Evolutionary conservation across 306 rosid species (phyloP), one percentile per base, ranked within the genome.

Genomic region (Dicorynia guianensis): DNA sequence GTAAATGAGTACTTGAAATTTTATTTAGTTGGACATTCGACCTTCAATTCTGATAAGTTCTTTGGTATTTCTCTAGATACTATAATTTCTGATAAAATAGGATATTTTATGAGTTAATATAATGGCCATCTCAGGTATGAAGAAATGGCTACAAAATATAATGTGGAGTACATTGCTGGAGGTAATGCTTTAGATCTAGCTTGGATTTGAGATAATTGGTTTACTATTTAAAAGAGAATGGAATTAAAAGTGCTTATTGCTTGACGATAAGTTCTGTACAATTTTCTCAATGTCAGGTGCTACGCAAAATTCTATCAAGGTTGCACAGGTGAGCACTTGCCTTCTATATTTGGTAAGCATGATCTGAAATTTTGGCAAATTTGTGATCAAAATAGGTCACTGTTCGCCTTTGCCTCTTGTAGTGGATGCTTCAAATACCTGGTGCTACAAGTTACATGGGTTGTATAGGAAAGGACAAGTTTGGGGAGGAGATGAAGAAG

Each of bases 131-230:
- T 33, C 83, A 95, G 97, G 96, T 95, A 92, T 0, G 97, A 92
- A 0, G 97, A 92, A 76, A 14, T 90, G 88, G 64, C 90, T 65
- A 19, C 82, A 72, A 87, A 87, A 17, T 53, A 53, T 58, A 89
- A 77, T 11, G 98, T 92, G 79, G 98, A 95, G 76, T 95, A 84
- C 77, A 95, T 89, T 79, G 98, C 97, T 68, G 98, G 98, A 92
- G 98, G 98, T 95, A 86, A 76, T 67, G 43, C 18, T 17, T 69
- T 46, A 18, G 67, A 75, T 78, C 72, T 53, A 75, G 55, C 65
- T 67, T 53, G 64, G 54, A 35, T 47, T 76, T 54, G 12, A 15
- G 46, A 71, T 67, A 67, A 13, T 67, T 61, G 61, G 67, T 46
- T 80, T 61, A 15, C 43, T 4, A 15, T 11, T 40, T 19, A 36